phyloP scores from a whole-genome alignment of 805 yeast genomes.

The Myxozyma geophila region DNA sequence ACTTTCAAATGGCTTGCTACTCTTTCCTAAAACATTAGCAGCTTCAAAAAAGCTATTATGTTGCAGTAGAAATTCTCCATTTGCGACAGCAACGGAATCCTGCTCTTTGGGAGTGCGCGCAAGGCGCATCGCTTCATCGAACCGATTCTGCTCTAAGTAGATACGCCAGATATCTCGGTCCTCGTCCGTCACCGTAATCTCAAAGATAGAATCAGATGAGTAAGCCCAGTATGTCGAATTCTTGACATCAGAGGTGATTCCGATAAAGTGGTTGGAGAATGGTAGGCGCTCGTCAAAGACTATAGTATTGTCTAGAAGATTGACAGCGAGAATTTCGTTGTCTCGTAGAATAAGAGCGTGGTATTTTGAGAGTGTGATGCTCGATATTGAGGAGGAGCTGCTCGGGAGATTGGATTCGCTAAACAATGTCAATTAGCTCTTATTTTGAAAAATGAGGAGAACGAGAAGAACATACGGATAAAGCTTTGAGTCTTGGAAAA shows the following conservation, averaged over 20 bases:
- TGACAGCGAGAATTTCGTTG: slow-evolving; percentile 52
- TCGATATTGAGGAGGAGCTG: slow-evolving; percentile 37
- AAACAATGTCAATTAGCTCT: background rate
- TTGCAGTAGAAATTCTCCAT: slow-evolving; percentile 57
- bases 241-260: slow-evolving; percentile 56
- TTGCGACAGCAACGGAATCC: slow-evolving; percentile 56
- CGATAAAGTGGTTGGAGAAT: slow-evolving; percentile 49
- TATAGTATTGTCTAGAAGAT: slow-evolving; percentile 56
- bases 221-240: slow-evolving; percentile 76
- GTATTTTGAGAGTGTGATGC: slow-evolving; percentile 56
- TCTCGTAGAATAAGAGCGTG: slow-evolving; percentile 58
- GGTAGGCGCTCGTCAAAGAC: slow-evolving; percentile 51
- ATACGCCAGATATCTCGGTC: slow-evolving; percentile 74
- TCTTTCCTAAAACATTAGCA: slow-evolving; percentile 64
- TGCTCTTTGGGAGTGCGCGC: slow-evolving; percentile 48
- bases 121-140: slow-evolving; percentile 65
- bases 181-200: slow-evolving; percentile 72
- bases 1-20: slow-evolving; percentile 70
- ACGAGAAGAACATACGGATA: slow-evolving; percentile 24
- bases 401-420: slow-evolving; percentile 33
- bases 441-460: background rate
- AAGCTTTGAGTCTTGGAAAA: slow-evolving; percentile 48
- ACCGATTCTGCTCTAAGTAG: slow-evolving; percentile 56
- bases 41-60: slow-evolving; percentile 43
- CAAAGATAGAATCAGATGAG: slow-evolving; percentile 65